These are phyloP conservation scores for Ustilago lituana DNA, from an alignment of 1,284 basidiomycete genomes.

Conservation along the genomic window DNA sequence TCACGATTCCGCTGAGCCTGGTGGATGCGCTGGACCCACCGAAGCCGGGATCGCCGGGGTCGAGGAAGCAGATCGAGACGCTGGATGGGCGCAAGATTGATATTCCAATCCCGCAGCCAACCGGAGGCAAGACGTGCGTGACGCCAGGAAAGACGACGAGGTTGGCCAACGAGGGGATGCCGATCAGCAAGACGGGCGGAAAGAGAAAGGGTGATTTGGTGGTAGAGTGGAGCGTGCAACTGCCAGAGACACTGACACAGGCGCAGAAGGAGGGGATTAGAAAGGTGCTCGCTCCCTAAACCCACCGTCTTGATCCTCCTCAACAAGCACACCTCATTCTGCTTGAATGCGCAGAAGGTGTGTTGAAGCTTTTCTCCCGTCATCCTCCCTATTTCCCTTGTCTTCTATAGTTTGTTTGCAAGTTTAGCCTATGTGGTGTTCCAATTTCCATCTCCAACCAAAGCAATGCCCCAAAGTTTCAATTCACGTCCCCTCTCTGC, in stretches of 20 bases:
- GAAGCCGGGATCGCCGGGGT: slow-evolving; percentile 46
- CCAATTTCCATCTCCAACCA: too few relatives aligned
- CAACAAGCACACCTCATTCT: too few relatives aligned
- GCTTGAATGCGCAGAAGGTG: too few relatives aligned
- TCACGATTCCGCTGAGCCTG: slow-evolving; percentile 53
- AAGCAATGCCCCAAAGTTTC: too few relatives aligned
- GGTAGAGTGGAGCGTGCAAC: slow-evolving; percentile 61
- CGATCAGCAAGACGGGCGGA: slow-evolving; percentile 62
- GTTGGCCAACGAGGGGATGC: slow-evolving; percentile 64
- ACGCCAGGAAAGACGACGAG: slow-evolving; percentile 60
- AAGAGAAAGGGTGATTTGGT: slow-evolving; percentile 63
- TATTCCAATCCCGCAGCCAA: slow-evolving; percentile 56
- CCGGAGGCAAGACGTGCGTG: slow-evolving; percentile 48
- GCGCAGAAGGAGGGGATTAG: slow-evolving; percentile 54
- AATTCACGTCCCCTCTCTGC: too few relatives aligned
- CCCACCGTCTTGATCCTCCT: too few relatives aligned
- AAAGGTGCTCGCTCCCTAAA: slow-evolving; percentile 43
- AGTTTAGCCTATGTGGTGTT: too few relatives aligned
- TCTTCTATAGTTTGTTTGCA: too few relatives aligned
- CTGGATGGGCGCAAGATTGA: slow-evolving; percentile 61
- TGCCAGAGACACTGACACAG: slow-evolving; percentile 56
- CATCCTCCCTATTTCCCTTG: too few relatives aligned
- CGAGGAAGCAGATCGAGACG: slow-evolving; percentile 49
- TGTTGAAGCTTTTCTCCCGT: too few relatives aligned
- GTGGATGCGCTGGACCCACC: slow-evolving; percentile 65